Percentiles rank a stretch among this genome's conserved stretches.
Conservation (phyloP, 176 grass and related monocot species). For the Chrysopogon serrulatus region DNA sequence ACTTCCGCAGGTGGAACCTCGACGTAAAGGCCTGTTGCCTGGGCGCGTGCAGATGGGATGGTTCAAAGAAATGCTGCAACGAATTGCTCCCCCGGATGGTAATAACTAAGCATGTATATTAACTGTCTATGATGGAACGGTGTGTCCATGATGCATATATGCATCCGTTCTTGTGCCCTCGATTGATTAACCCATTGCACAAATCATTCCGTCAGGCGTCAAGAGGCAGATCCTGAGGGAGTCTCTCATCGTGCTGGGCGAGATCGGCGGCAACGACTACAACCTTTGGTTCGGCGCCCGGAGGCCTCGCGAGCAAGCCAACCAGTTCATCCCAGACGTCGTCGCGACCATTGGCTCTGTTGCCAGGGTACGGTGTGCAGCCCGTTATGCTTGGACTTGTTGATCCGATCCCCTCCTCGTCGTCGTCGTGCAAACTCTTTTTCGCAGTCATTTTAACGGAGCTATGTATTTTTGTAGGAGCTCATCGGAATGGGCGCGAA, state of each 20-base stretch:
- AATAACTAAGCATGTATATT: background rate
- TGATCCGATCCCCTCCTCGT: too few species aligned
- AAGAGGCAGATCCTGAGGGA: constrained; percentile 1
- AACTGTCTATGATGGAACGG: too few species aligned
- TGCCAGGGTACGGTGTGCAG: constrained; percentile 11
- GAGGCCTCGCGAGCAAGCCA: constrained; percentile 22
- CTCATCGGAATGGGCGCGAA: constrained; percentile 46
- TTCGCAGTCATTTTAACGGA: background rate
- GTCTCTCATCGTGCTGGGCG: constrained; percentile 48
- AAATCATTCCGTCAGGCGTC: background rate
- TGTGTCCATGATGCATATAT: too few species aligned
- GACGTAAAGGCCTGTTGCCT: constrained; percentile 16
- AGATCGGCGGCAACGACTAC: constrained; percentile 68
- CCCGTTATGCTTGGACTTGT: background rate
- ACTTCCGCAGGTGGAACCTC: too few species aligned
- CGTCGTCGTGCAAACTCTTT: background rate
- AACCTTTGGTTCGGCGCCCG: constrained; percentile 18
- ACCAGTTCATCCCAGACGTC: constrained; percentile 38
- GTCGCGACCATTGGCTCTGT: constrained; percentile 16
- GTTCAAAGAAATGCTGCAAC: constrained; percentile 45
- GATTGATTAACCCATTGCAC: background rate
- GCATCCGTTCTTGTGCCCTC: background rate
- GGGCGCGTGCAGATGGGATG: constrained; percentile 20
- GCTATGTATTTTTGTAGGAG: constrained; percentile 7
- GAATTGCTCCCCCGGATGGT: constrained; percentile 33